These are phyloP conservation scores for Aspergillus fijiensis DNA, from an alignment of 2,329 filamentous ascomycete genomes.

Conservation along the genomic window DNA sequence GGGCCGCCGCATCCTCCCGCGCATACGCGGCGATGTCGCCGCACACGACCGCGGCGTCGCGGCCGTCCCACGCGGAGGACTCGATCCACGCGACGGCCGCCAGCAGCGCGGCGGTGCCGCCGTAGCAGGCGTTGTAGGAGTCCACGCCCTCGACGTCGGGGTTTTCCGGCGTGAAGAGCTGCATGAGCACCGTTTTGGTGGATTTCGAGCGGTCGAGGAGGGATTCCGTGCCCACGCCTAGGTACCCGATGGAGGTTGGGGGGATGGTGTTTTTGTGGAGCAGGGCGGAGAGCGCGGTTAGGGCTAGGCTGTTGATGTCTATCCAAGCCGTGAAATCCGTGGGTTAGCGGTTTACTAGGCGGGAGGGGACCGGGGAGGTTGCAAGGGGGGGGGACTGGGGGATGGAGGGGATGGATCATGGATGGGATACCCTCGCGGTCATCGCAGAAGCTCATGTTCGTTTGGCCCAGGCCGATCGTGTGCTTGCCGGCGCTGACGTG, in stretches of 20 bases:
- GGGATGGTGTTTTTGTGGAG: conserved; percentile 82
- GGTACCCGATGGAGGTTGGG: conserved; percentile 70
- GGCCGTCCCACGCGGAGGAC: conserved; percentile 82
- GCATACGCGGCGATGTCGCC: conserved; percentile 81
- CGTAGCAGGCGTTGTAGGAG: conserved; percentile 82
- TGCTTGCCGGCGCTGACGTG: conserved; percentile 79
- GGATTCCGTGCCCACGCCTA: conserved; percentile 84
- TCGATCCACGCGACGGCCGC: conserved; percentile 84
- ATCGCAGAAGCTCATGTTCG: conserved; percentile 89
- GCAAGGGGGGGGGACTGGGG: too few species aligned
- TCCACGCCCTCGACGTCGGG: conserved; percentile 81
- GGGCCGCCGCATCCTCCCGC: conserved; percentile 69
- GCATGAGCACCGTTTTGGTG: conserved; percentile 84
- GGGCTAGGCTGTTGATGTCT: conserved; percentile 86
- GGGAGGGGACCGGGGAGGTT: neutral
- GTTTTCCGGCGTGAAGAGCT: conserved; percentile 74
- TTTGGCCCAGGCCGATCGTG: conserved; percentile 87
- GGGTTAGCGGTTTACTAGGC: neutral
- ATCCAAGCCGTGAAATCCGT: conserved; percentile 31
- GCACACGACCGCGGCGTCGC: conserved; percentile 75
- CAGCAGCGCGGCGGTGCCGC: conserved; percentile 80
- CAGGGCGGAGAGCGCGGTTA: conserved; percentile 75
- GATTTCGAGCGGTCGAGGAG: conserved; percentile 88
- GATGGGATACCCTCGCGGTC: conserved; percentile 70
- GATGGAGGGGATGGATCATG: too few species aligned